phyloP scores from a whole-genome alignment of 352 stramenopile genomes.

The Albugo candida region DNA sequence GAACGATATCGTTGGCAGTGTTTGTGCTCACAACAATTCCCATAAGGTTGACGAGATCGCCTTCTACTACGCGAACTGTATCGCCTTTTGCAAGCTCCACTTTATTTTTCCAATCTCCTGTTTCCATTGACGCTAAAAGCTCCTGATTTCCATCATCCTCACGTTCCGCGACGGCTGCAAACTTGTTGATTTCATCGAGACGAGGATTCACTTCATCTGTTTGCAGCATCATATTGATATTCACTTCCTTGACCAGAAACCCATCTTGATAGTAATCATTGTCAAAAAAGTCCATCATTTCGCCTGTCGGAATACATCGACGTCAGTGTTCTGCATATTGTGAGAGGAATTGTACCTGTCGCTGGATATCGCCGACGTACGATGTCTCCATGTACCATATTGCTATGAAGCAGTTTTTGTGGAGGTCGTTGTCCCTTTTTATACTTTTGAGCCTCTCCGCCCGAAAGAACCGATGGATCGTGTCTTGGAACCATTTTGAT shows the following conservation, averaged over 20 bases:
- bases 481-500: conserved; percentile 75
- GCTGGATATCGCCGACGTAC: conserved; percentile 39
- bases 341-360: conserved; percentile 1
- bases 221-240: conserved; percentile 69
- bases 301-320: conserved; percentile 17
- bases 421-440: conserved; percentile 77
- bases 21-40: conserved; percentile 79
- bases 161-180: conserved; percentile 32
- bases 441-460: conserved; percentile 69
- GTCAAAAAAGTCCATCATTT: conserved; percentile 80
- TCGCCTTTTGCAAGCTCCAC: conserved; percentile 79
- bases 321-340: not conserved
- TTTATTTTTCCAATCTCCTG: conserved; percentile 79
- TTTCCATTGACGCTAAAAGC: conserved; percentile 45
- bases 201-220: conserved; percentile 73
- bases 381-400: conserved; percentile 47
- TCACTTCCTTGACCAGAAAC: conserved; percentile 76
- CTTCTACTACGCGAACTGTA: conserved; percentile 75
- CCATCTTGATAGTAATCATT: conserved; percentile 79
- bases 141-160: conserved; percentile 40
- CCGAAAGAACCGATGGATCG: conserved; percentile 48
- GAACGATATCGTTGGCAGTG: conserved; percentile 70
- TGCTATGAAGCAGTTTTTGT: conserved; percentile 63
- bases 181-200: conserved; percentile 80
- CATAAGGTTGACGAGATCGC: conserved; percentile 79